Conservation (phyloP, 148 eudicot species). For the Mesembryanthemum crystallinum region DNA sequence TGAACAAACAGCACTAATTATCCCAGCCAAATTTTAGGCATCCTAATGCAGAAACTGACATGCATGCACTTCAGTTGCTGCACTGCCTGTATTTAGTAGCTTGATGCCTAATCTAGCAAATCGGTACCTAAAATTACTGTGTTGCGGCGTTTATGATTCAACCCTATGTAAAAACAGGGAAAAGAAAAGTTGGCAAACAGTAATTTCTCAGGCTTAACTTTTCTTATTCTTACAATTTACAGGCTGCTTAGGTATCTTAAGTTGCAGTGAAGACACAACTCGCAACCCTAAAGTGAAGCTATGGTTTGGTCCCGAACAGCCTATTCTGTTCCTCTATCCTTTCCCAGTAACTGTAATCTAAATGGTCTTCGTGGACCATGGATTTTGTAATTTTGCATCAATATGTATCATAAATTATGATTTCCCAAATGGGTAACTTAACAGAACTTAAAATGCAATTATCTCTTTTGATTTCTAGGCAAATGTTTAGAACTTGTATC, state of each 20-base stretch:
- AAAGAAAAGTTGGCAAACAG: not conserved
- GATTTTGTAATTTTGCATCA: slow-evolving; percentile 22
- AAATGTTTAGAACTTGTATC: not conserved
- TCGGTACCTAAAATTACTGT: not conserved
- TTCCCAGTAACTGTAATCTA: slow-evolving; percentile 23
- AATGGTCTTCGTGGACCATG: slow-evolving; percentile 18
- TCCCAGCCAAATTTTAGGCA: not conserved
- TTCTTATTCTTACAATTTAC: slow-evolving; percentile 16
- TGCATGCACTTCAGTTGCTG: not conserved
- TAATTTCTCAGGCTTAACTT: slow-evolving; percentile 8
- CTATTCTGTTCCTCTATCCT: slow-evolving; percentile 21
- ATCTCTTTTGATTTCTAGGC: not conserved
- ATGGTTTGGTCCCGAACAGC: slow-evolving; percentile 17
- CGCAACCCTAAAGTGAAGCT: slow-evolving; percentile 2
- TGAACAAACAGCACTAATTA: not conserved
- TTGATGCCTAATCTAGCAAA: slow-evolving; percentile 2
- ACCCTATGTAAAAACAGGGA: not conserved
- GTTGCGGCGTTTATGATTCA: not conserved
- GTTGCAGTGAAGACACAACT: slow-evolving; percentile 17
- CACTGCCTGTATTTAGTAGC: not conserved
- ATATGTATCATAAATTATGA: slow-evolving; percentile 14
- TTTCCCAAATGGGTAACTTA: slow-evolving; percentile 4
- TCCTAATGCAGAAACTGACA: not conserved
- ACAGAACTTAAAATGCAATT: not conserved
- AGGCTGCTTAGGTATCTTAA: slow-evolving; percentile 27